Percentiles rank a stretch among this genome's conserved stretches.
These are phyloP conservation scores for Mortierella sp. DNA, from an alignment of 371 early-diverging fungal genomes.

Conservation along the genomic window DNA sequence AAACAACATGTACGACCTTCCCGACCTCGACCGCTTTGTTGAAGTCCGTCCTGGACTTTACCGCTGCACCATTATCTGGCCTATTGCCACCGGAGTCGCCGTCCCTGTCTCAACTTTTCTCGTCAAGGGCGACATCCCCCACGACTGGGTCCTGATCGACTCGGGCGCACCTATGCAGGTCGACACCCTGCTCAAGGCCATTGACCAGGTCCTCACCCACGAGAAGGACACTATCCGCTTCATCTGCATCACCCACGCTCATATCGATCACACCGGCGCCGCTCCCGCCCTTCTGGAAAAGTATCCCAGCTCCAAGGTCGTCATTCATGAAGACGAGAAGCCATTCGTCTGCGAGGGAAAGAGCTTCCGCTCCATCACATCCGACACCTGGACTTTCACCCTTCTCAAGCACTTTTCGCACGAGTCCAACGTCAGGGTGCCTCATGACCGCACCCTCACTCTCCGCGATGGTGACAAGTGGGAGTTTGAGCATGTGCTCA, in stretches of 20 bases:
- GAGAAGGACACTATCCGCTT: slow-evolving; percentile 54
- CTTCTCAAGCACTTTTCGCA: slow-evolving; percentile 52
- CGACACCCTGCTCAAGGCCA: slow-evolving; percentile 42
- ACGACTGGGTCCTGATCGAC: slow-evolving; percentile 60
- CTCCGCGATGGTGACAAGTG: slow-evolving; percentile 51
- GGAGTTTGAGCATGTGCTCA: slow-evolving; percentile 59
- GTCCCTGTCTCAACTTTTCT: slow-evolving; percentile 59
- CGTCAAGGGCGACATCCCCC: slow-evolving; percentile 38
- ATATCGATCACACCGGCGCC: slow-evolving; percentile 61
- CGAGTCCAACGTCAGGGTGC: slow-evolving; percentile 46
- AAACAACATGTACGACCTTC: slow-evolving; percentile 49
- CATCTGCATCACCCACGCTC: slow-evolving; percentile 59
- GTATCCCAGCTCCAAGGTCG: slow-evolving; percentile 54
- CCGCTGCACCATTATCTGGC: slow-evolving; percentile 59
- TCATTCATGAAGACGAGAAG: slow-evolving; percentile 57
- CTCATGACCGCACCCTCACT: slow-evolving; percentile 41
- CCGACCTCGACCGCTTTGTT: slow-evolving; percentile 56
- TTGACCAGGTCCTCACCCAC: slow-evolving; percentile 47
- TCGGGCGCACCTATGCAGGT: slow-evolving; percentile 56
- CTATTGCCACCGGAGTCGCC: slow-evolving; percentile 21
- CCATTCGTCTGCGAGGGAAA: slow-evolving; percentile 57
- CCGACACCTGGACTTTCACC: slow-evolving; percentile 57
- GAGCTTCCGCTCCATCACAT: slow-evolving; percentile 30
- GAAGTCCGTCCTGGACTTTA: slow-evolving; percentile 59
- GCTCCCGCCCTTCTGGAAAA: slow-evolving; percentile 45